These are phyloP conservation scores for Camellia sinensis DNA, from an alignment of 148 eudicot species.

Conservation along the genomic window DNA sequence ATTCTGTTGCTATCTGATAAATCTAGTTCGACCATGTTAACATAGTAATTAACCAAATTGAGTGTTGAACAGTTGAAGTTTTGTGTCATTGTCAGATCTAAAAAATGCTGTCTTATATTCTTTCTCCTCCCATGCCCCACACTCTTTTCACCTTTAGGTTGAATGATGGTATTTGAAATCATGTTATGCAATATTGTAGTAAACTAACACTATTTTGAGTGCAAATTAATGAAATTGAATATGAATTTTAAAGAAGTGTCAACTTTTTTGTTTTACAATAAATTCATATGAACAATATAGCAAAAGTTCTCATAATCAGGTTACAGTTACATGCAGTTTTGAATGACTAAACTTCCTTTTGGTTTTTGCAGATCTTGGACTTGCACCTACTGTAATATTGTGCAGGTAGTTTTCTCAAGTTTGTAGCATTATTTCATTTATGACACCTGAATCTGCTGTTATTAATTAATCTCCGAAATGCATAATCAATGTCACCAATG, in stretches of 20 bases:
- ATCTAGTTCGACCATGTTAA: background rate
- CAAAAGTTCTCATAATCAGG: background rate
- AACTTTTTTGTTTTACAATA: too few relatives aligned
- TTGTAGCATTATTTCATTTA: slow-evolving; percentile 7
- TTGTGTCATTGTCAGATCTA: background rate
- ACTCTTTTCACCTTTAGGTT: background rate
- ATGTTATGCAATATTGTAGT: background rate
- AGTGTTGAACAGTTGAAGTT: background rate
- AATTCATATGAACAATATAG: background rate
- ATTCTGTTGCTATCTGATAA: background rate
- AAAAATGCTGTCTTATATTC: background rate
- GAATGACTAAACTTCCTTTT: slow-evolving; percentile 17
- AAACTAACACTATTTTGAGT: background rate
- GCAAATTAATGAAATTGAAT: background rate
- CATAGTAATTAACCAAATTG: background rate
- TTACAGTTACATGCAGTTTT: background rate
- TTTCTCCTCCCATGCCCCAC: background rate
- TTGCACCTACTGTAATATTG: slow-evolving; percentile 64
- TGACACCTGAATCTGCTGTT: background rate
- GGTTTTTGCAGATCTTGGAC: slow-evolving; percentile 64
- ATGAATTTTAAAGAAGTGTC: background rate
- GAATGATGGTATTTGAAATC: background rate
- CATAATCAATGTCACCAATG: background rate
- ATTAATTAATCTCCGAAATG: background rate
- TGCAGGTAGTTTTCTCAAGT: slow-evolving; percentile 56